phyloP scores from a whole-genome alignment of 2,329 filamentous ascomycete genomes.

The Fusarium begoniae region DNA sequence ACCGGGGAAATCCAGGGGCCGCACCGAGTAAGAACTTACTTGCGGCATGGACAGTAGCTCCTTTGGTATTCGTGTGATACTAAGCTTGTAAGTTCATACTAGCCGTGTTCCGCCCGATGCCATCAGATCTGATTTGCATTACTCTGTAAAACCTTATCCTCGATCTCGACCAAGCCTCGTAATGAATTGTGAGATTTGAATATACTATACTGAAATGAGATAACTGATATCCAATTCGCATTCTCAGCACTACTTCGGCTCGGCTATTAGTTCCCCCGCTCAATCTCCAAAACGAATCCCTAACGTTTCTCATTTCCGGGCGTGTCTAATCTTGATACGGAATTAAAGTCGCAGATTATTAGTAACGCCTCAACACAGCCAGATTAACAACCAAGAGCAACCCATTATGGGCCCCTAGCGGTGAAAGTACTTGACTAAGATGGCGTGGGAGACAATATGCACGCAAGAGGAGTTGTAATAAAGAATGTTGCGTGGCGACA shows the following conservation, averaged over 20 bases:
- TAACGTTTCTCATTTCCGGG: neutral
- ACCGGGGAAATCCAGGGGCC: neutral
- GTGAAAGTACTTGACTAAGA: neutral
- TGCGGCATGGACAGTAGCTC: neutral
- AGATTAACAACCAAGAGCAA: neutral
- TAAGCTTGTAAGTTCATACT: neutral
- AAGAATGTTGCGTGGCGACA: rapidly evolving
- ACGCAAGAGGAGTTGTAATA: neutral
- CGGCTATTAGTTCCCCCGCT: neutral
- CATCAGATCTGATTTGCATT: neutral
- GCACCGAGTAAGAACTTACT: neutral
- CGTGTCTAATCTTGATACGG: neutral
- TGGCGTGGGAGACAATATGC: rapidly evolving
- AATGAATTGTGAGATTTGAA: neutral
- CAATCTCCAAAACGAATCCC: neutral
- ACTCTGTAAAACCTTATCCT: neutral
- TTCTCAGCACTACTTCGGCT: neutral
- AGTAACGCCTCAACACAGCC: neutral
- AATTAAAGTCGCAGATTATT: neutral
- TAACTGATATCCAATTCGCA: neutral
- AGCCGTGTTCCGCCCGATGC: neutral
- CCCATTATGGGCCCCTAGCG: neutral
- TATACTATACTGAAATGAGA: neutral
- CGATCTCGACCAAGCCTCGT: neutral
- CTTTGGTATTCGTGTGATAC: neutral